Base-by-base conservation (phyloP, 352 stramenopile genomes). In the Phytophthora idaei region DNA sequence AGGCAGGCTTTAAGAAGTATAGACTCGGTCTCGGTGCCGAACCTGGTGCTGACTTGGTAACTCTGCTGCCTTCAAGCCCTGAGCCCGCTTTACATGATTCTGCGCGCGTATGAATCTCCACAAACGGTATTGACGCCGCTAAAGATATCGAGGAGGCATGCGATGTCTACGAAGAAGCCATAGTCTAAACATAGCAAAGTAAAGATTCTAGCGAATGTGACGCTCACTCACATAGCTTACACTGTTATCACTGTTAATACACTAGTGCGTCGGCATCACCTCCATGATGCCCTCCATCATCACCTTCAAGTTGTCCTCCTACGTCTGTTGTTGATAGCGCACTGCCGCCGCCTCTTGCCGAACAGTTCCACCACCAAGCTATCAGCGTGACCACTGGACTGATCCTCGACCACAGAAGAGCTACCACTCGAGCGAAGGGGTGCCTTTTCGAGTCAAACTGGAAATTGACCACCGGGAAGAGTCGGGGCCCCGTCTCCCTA, bases 381-480 rank as follows among this genome's bases (percentile, higher is more conserved):
- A 11, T 42, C 36, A 42, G 36, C 0, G 21, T 21, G 21, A 21
- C 21, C 21, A 21, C 21, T 21, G 21, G 21, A 21, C 21, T 21
- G 21, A 21, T 21, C 21, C 21, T 5, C 36, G 36, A 42, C 36
- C 36, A 42, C 36, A 9, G 36, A 42, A 42, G 36, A 42, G 36
- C 36, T 9, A 42, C 36, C 36, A 17, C 36, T 42, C 36, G 11
- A 11, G 5, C 36, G 36, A 42, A 17, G 36, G 21, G 21, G 36
- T 11, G 36, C 8, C 36, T 42, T 42, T 42, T 42, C 11, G 36
- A 9, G 36, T 5, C n/a, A 11, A 49, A 32, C 21, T 27, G 14
- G 28, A 39, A 53, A 41, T 39, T 44, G 15, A 55, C 48, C 15
- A 42, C 48, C n/a, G 31, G 29, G 29, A 42, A 17, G 31, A 44